Evolutionary conservation across 2,329 filamentous ascomycete genomes (phyloP).

Genomic region (Epicoccum sorghinum): DNA sequence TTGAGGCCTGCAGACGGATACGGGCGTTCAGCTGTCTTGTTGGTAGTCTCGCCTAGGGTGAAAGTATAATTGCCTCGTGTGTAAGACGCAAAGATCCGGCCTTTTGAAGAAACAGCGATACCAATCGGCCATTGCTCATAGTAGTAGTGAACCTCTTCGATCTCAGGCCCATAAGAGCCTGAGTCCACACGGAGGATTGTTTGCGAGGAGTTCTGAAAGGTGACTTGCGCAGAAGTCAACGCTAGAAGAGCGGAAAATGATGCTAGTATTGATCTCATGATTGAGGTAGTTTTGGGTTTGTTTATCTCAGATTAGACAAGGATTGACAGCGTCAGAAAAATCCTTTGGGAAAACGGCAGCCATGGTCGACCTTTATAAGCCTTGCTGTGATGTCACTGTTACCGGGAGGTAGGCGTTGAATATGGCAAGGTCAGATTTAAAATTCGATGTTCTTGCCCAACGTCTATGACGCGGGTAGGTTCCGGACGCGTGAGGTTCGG

Average conservation of each 20-base stretch:
- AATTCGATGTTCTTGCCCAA: neutral
- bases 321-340: neutral
- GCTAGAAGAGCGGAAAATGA: neutral
- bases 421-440: neutral
- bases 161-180: slow-evolving; percentile 54
- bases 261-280: slow-evolving; percentile 3
- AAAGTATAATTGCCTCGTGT: slow-evolving; percentile 55
- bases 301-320: no score
- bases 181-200: slow-evolving; percentile 53
- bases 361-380: neutral
- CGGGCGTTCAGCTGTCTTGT: slow-evolving; percentile 54
- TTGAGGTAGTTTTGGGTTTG: neutral
- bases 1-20: slow-evolving; percentile 53
- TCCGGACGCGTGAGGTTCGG: slow-evolving; percentile 3
- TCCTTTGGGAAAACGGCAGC: neutral
- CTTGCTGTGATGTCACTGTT: slow-evolving; percentile 3
- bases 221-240: slow-evolving; percentile 9
- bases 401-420: neutral
- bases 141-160: slow-evolving; percentile 57
- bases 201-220: slow-evolving; percentile 28
- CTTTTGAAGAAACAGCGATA: slow-evolving; percentile 56
- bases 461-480: slow-evolving; percentile 4
- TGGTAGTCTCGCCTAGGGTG: slow-evolving; percentile 56
- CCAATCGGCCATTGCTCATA: slow-evolving; percentile 57
- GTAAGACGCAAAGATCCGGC: slow-evolving; percentile 59